Evolutionary conservation across 2,329 filamentous ascomycete species (phyloP).

Genomic region (Trichophyton schoenleinii): DNA sequence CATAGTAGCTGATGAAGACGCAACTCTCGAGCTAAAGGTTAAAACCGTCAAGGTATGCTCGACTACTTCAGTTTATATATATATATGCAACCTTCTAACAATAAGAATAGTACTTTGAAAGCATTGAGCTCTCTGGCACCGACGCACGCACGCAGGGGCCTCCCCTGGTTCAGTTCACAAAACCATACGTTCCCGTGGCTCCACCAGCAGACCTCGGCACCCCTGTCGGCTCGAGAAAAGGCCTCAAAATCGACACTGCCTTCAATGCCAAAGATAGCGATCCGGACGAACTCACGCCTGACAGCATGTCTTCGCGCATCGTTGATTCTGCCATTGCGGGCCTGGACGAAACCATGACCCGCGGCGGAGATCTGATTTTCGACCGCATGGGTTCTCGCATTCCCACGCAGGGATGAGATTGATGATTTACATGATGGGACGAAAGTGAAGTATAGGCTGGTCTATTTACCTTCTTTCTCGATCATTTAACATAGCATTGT

Average conservation of each 20-base stretch:
- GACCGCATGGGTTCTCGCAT: slow-evolving; percentile 34
- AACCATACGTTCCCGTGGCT: slow-evolving; percentile 19
- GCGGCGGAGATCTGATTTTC: slow-evolving; percentile 28
- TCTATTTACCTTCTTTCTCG: not conserved
- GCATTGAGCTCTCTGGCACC: slow-evolving; percentile 52
- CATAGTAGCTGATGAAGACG: slow-evolving; percentile 73
- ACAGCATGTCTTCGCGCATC: slow-evolving; percentile 38
- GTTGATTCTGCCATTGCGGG: slow-evolving; percentile 35
- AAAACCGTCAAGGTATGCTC: slow-evolving; percentile 49
- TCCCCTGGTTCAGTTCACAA: slow-evolving; percentile 29
- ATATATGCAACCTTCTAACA: not conserved
- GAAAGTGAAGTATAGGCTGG: not conserved
- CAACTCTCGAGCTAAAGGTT: slow-evolving; percentile 58
- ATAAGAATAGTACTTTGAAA: slow-evolving; percentile 51
- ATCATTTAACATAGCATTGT: not conserved
- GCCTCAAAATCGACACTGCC: slow-evolving; percentile 32
- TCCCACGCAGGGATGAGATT: not conserved
- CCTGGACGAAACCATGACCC: slow-evolving; percentile 28
- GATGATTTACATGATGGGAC: not conserved
- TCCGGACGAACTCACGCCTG: slow-evolving; percentile 34
- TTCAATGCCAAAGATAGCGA: slow-evolving; percentile 25
- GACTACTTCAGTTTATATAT: not conserved
- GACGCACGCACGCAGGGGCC: slow-evolving; percentile 33
- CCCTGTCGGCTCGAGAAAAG: slow-evolving; percentile 10
- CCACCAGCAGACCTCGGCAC: slow-evolving; percentile 21